Evolutionary conservation across 305 asterid genomes (phyloP).

Genomic region (Fraxinus floribunda): DNA sequence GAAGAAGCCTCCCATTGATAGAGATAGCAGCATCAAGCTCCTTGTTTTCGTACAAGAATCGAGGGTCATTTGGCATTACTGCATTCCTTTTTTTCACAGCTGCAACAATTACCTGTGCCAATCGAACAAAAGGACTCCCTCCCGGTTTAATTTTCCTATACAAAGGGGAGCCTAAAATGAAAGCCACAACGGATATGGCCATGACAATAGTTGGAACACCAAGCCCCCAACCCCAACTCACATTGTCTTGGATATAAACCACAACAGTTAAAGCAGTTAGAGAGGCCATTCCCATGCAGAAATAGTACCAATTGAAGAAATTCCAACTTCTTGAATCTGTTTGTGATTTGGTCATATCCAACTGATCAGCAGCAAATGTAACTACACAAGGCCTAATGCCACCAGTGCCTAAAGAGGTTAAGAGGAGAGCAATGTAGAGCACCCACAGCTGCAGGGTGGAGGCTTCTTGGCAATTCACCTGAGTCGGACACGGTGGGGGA

Average conservation of each 20-base stretch:
- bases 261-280: constrained; percentile 65
- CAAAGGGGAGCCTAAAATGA: constrained; percentile 53
- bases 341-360: constrained; percentile 59
- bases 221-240: constrained; percentile 82
- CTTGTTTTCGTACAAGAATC: constrained; percentile 48
- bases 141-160: constrained; percentile 66
- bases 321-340: constrained; percentile 55
- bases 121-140: constrained; percentile 73
- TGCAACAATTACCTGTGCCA: constrained; percentile 63
- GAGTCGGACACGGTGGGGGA: constrained; percentile 74
- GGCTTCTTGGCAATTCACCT: constrained; percentile 65
- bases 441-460: constrained; percentile 58
- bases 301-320: constrained; percentile 75
- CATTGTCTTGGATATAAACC: constrained; percentile 74
- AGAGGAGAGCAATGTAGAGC: constrained; percentile 59
- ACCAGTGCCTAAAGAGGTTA: constrained; percentile 63
- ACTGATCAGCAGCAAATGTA: constrained; percentile 81
- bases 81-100: constrained; percentile 50
- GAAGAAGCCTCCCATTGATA: constrained; percentile 59
- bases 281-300: constrained; percentile 65
- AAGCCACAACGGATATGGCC: constrained; percentile 50
- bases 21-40: constrained; percentile 63
- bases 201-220: constrained; percentile 76
- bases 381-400: constrained; percentile 79
- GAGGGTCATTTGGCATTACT: constrained; percentile 30